Percentiles rank a stretch among this genome's conserved stretches.
phyloP scores from a whole-genome alignment of 2,329 filamentous ascomycete genomes.

The Claviceps sp. region DNA sequence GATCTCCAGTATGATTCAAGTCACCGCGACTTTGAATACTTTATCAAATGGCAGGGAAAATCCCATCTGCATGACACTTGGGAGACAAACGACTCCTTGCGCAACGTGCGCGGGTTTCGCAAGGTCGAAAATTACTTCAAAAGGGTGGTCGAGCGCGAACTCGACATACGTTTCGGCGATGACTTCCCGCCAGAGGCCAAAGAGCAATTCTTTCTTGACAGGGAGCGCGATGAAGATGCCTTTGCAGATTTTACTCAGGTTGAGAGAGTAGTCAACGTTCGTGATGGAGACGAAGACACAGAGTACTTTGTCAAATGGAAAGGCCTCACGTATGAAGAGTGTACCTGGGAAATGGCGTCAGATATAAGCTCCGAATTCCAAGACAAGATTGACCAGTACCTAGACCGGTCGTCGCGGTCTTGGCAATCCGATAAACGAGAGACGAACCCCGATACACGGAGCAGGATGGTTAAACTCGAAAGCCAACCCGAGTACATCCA shows the following conservation, averaged over 20 bases:
- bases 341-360: conserved; percentile 78
- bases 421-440: conserved; percentile 72
- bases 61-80: conserved; percentile 94
- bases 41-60: conserved; percentile 94
- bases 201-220: conserved; percentile 90
- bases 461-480: conserved; percentile 58
- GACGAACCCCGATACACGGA: conserved; percentile 60
- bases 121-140: conserved; percentile 92
- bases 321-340: conserved; percentile 81
- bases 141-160: conserved; percentile 67
- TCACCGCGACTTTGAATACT: conserved; percentile 72
- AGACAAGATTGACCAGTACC: conserved; percentile 78
- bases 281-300: conserved; percentile 63
- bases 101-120: conserved; percentile 68
- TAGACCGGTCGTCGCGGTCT: conserved; percentile 69
- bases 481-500: conserved; percentile 77
- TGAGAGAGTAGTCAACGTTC: conserved; percentile 78
- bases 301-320: conserved; percentile 98
- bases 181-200: conserved; percentile 72
- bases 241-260: conserved; percentile 84
- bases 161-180: conserved; percentile 62
- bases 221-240: conserved; percentile 79
- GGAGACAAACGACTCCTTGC: conserved; percentile 66
- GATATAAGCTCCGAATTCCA: conserved; percentile 70
- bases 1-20: conserved; percentile 43